Conservation (phyloP, 176 grass and related monocot species). For the Musa beccarii region DNA sequence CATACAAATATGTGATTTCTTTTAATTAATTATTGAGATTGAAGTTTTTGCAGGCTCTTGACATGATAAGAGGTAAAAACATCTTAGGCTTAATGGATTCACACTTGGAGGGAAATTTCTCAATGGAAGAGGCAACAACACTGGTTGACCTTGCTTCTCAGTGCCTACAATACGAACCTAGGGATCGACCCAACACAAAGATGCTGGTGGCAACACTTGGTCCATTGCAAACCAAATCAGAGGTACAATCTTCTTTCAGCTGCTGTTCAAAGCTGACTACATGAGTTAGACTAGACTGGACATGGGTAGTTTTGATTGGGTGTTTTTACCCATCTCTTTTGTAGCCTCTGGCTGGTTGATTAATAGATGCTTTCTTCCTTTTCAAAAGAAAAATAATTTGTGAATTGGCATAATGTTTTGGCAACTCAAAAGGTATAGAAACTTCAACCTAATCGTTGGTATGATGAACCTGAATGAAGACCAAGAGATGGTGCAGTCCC, state of each 20-base stretch:
- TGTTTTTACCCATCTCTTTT: too few species aligned
- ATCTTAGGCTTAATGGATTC: constrained; percentile 76
- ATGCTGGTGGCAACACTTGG: constrained; percentile 57
- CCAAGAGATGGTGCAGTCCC: neutral
- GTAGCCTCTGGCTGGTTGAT: too few species aligned
- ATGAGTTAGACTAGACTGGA: neutral
- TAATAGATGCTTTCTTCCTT: too few species aligned
- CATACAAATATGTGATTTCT: neutral
- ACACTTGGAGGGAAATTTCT: constrained; percentile 94
- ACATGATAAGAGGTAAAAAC: constrained; percentile 78
- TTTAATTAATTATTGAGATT: neutral
- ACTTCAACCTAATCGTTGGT: neutral
- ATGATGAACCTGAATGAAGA: neutral
- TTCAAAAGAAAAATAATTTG: too few species aligned
- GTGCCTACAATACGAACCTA: constrained; percentile 86
- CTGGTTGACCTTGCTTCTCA: constrained; percentile 78
- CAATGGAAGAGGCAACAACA: constrained; percentile 68
- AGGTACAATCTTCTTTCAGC: constrained; percentile 31
- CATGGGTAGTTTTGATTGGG: neutral
- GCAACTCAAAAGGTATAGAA: neutral
- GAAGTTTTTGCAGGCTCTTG: constrained; percentile 59
- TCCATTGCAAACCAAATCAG: constrained; percentile 79
- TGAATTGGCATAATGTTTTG: neutral
- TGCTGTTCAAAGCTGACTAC: neutral
- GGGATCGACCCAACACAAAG: constrained; percentile 76